Base-by-base conservation (phyloP, 768 basidiomycete species). In the Cystofilobasidium capitatum region DNA sequence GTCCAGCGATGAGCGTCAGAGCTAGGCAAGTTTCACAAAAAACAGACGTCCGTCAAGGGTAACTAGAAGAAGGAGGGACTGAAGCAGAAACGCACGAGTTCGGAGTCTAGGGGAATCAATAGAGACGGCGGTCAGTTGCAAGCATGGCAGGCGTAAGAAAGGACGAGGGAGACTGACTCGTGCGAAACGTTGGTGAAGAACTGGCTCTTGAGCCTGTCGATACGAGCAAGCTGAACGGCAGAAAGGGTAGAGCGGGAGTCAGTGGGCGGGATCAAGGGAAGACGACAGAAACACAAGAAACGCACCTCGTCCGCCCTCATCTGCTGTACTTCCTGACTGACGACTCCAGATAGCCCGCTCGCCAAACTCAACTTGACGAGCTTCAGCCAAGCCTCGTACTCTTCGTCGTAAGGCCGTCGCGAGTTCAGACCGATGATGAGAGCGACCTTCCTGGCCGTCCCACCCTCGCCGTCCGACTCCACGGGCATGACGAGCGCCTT, bases 361-460 rank as follows among this genome's bases (percentile, higher is more conserved):
- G 66, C 63, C n/a, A 75, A 44, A n/a, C 69, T 63, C 2, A 69
- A 58, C 31, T 70, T 55, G 3, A 74, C 29, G 13, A 76, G 57
- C 24, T 72, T 69, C 9, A 75, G 64, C 75, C 75, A 76, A 12
- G 47, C 22, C 17, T 62, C 49, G 66, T 76, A 74, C 22, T 74
- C 75, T 31, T 44, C 49, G 54, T 76, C 75, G 40, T 69, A 75
- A n/a, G 71, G 71, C 24, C 73, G 51, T 16, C 75, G 49, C 5
- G 72, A 71, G 58, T 76, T 76, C 24, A 76, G 55, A 3, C 75
- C 75, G 20, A 75, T 33, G 58, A 76, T 69, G 17, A 75, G 69
- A 4, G 74, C 70, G n/a, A 58, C 42, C n/a, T 58, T 54, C 5
- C 42, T 55, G 1, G 61, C n/a, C n/a, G n/a, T n/a, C n/a, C n/a